Evolutionary conservation across 176 grass and related monocot genomes (phyloP).

Genomic region (Musa beccarii): DNA sequence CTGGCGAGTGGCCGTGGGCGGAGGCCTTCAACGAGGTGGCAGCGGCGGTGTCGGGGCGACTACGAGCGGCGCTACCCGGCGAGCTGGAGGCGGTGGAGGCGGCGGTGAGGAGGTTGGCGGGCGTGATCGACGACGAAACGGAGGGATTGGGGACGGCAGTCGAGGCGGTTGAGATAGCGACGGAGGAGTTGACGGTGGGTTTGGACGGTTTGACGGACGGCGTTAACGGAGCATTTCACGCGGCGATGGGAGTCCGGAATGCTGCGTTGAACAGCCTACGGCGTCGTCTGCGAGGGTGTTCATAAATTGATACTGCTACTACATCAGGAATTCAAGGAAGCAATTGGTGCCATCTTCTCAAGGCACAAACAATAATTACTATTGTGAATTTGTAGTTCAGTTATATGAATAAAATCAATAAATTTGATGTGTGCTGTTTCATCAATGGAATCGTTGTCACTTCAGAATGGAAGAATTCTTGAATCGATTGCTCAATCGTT

Average conservation of each 20-base stretch:
- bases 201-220: slow-evolving; percentile 18
- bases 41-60: not conserved
- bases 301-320: too few species aligned
- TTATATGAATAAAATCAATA: too few species aligned
- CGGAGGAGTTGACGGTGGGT: slow-evolving; percentile 16
- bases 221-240: slow-evolving; percentile 16
- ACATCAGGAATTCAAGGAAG: too few species aligned
- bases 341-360: too few species aligned
- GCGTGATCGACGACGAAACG: slow-evolving; percentile 4
- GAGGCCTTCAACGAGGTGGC: slow-evolving; percentile 1
- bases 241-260: slow-evolving; percentile 17
- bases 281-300: not conserved
- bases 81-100: slow-evolving; percentile 22
- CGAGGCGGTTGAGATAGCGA: slow-evolving; percentile 13
- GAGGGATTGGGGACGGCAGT: slow-evolving; percentile 4
- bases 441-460: too few species aligned
- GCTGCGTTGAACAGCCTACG: slow-evolving; percentile 12
- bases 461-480: too few species aligned
- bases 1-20: slow-evolving; percentile 6
- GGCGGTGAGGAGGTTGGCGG: slow-evolving; percentile 19
- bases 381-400: too few species aligned
- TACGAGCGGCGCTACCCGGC: not conserved
- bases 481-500: too few species aligned
- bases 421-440: too few species aligned
- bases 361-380: too few species aligned